These are phyloP conservation scores for Tolypocladium pustulatum DNA, from an alignment of 2,329 filamentous ascomycete species.

Conservation along the genomic window DNA sequence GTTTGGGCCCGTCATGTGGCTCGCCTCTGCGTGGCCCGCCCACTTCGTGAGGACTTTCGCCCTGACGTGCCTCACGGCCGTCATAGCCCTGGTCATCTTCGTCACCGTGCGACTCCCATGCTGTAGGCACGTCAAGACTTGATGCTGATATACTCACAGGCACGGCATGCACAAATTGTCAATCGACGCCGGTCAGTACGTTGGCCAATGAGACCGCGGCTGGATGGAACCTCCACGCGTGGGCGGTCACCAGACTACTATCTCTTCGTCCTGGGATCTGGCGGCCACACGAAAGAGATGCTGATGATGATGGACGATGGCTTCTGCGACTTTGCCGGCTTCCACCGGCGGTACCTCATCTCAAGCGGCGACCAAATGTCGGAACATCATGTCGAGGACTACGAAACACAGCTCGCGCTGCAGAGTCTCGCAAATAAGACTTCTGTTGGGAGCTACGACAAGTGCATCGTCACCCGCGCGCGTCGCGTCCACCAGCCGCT, in stretches of 20 bases:
- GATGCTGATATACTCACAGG: conserved; percentile 7
- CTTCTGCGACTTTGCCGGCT: conserved; percentile 35
- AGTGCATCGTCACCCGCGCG: conserved; percentile 64
- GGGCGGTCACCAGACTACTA: conserved; percentile 36
- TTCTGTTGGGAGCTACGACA: conserved; percentile 43
- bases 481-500: conserved; percentile 74
- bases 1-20: not conserved
- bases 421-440: conserved; percentile 9
- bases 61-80: conserved; percentile 8
- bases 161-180: conserved; percentile 18
- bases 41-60: not conserved
- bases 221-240: not conserved
- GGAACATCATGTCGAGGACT: conserved; percentile 53
- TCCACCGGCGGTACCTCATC: conserved; percentile 74
- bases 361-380: conserved; percentile 65
- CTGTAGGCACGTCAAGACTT: not conserved
- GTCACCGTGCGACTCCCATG: conserved; percentile 15
- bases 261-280: conserved; percentile 78
- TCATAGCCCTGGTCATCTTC: conserved; percentile 15
- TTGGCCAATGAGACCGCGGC: conserved; percentile 4
- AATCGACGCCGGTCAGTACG: conserved; percentile 8
- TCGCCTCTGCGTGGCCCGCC: not conserved
- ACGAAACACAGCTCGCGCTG: conserved; percentile 22
- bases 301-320: conserved; percentile 64
- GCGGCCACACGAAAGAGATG: conserved; percentile 94